Evolutionary conservation across 139 green algal species (phyloP), one percentile per base, ranked within the genome.

Genomic region (Chlamydomonas sphaeroides): DNA sequence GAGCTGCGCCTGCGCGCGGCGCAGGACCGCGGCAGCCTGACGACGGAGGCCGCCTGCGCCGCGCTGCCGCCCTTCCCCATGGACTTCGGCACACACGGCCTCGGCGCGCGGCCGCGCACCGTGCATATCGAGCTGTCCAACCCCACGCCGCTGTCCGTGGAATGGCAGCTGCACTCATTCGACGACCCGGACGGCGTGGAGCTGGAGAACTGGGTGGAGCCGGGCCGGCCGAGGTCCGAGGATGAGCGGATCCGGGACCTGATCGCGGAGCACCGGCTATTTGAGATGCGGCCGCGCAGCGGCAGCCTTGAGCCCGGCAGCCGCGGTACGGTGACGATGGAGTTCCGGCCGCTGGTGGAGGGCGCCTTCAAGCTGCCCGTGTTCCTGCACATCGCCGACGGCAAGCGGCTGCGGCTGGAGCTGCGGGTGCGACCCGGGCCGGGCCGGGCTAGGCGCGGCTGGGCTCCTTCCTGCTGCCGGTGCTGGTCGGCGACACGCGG

Each of bases 141-240:
- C 69, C 45, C 74, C 6, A 86, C 86, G 18, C 35, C 63, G 32
- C 67, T 93, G 68, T 83, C 88, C 7, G 68, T 85, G 1, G 28
- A 30, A 21, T 94, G 89, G 90, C 87, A 94, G 74, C 76, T 96
- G 49, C 84, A 90, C 68, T 86, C 84, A 48, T 83, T 87, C 33
- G 87, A 93, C 68, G 85, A 94, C 65, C 86, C 85, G 3, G 82
- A 91, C 42, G 68, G 68, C 18, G 77, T 95, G 32, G 90, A 96
- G 62, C 30, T 93, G 48, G 93, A 96, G 79, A 95, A 93, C 69
- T 96, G 93, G 93, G 90, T 95, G 36, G 93, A 96, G 65, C 73
- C 88, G n/a, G 86, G 83, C 8, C 71, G 88, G 76, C 91, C 93
- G 6, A 73, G 74, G 11, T 85, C 79, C 23, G 86, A 91, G 26